These are phyloP conservation scores for Spathaspora sp. DNA, from an alignment of 805 yeast species.

Conservation along the genomic window DNA sequence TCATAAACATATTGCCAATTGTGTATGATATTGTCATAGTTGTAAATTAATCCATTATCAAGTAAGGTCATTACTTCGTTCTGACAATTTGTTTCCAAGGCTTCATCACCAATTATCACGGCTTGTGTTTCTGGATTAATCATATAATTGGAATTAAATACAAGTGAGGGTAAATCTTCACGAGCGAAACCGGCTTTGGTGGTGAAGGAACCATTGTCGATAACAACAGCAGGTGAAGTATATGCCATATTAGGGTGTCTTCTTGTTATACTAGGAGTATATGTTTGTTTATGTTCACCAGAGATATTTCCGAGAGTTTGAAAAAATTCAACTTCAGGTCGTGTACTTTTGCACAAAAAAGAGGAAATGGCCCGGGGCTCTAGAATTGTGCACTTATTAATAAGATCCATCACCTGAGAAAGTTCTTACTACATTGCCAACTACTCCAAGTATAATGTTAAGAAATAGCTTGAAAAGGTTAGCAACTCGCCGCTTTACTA, in stretches of 20 bases:
- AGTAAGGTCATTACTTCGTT: constrained; percentile 56
- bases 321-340: not conserved
- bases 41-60: constrained; percentile 62
- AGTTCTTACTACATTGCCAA: not conserved
- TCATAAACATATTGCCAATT: constrained; percentile 67
- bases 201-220: constrained; percentile 62
- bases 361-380: not conserved
- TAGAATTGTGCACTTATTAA: not conserved
- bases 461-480: not conserved
- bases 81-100: constrained; percentile 40
- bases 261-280: not conserved
- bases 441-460: not conserved
- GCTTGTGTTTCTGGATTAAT: constrained; percentile 23
- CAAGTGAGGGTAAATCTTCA: constrained; percentile 58
- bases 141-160: constrained; percentile 55
- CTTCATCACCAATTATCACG: constrained; percentile 44
- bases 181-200: constrained; percentile 72
- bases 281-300: not conserved
- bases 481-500: not conserved
- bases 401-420: not conserved
- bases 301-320: not conserved
- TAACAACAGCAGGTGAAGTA: constrained; percentile 55
- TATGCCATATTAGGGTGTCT: constrained; percentile 12
- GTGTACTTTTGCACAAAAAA: not conserved
- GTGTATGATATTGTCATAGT: constrained; percentile 66